A percentile compares a stretch with the other conserved stretches of the same genome.
Evolutionary conservation across 2,329 filamentous ascomycete genomes (phyloP).

Genomic region (Cladosporium sphaerospermum): DNA sequence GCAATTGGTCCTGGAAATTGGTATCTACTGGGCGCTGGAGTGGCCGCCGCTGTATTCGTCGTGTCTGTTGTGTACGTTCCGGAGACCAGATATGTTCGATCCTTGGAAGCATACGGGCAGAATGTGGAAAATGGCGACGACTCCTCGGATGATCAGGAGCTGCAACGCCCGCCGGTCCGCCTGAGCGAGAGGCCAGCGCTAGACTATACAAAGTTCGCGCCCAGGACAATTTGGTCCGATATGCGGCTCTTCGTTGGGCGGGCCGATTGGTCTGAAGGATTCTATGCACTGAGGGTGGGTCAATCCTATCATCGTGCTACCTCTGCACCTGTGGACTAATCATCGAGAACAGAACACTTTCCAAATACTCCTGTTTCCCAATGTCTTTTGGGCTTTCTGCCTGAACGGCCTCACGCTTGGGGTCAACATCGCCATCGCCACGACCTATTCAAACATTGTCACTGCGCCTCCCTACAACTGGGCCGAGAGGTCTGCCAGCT

Average conservation of each 20-base stretch:
- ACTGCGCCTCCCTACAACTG: constrained; percentile 34
- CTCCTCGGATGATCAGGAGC: constrained; percentile 1
- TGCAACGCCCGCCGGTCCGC: constrained; percentile 17
- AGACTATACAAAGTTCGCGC: constrained; percentile 32
- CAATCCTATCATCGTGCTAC: not conserved
- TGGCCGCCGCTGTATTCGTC: constrained; percentile 31
- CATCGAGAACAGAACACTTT: constrained; percentile 16
- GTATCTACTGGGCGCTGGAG: constrained; percentile 38
- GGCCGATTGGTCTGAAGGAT: constrained; percentile 34
- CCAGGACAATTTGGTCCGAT: constrained; percentile 34
- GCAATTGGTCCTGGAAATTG: constrained; percentile 38
- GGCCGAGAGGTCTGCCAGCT: constrained; percentile 24
- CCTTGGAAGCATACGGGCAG: constrained; percentile 34
- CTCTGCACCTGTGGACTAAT: no score
- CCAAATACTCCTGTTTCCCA: constrained; percentile 31
- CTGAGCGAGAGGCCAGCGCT: constrained; percentile 23
- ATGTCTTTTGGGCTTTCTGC: constrained; percentile 38
- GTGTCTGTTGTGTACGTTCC: constrained; percentile 37
- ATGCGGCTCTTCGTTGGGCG: constrained; percentile 37
- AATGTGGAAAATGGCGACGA: not conserved
- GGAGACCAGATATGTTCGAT: constrained; percentile 39
- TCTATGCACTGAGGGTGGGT: constrained; percentile 23
- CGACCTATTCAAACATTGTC: constrained; percentile 36
- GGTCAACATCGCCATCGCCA: constrained; percentile 39
- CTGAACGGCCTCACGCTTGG: constrained; percentile 37